Base-by-base conservation (phyloP, 805 yeast genomes). In the Tetrapisispora namnaoensis region DNA sequence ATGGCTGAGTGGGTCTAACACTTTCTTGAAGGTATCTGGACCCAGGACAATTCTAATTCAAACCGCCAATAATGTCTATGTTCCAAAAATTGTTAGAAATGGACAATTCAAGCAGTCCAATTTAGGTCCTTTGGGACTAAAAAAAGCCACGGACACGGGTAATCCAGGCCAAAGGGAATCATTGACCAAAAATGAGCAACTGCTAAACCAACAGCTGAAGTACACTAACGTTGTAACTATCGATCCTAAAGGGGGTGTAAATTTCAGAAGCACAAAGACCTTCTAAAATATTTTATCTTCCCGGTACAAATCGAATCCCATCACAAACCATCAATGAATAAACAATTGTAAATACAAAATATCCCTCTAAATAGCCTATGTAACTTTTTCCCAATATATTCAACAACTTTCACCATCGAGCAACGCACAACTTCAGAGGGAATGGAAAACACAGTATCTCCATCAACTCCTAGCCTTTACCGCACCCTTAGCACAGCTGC, bases 41-140 rank as follows among this genome's bases (percentile, higher is more conserved):
- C 70, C 70, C 44, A 61, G 70, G 55, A 54, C 60, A 9, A 30
- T 66, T 10, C 49, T 65, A n/a, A 54, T 66, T 1, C 70, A 66
- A 51, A 63, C 50, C 18, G 17, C 42, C 3, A 17, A 42, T 16
- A 47, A 47, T 27, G 37, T 37, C 1, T 42, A 37, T 22, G 13
- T 47, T 16, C 49, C 49, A 10, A 4, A 22, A 2, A 36, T 41
- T 3, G 10, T 17, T 8, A 37, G 16, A 21, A 42, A 42, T 13
- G 10, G 28, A n/a, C 7, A n/a, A 35, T 7, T 2, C 4, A 28
- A 41, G 5, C 16, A 37, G 53, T 11, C 44, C 48, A 21, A 32
- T 46, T 17, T 14, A 27, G 27, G 30, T 27, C 16, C 24, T n/a
- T n/a, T 42, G 18, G 17, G 30, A 11, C 13, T 40, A 2, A 27